Evolutionary conservation across 805 yeast species (phyloP).

Genomic region (Nakazawaea laoshanensis): DNA sequence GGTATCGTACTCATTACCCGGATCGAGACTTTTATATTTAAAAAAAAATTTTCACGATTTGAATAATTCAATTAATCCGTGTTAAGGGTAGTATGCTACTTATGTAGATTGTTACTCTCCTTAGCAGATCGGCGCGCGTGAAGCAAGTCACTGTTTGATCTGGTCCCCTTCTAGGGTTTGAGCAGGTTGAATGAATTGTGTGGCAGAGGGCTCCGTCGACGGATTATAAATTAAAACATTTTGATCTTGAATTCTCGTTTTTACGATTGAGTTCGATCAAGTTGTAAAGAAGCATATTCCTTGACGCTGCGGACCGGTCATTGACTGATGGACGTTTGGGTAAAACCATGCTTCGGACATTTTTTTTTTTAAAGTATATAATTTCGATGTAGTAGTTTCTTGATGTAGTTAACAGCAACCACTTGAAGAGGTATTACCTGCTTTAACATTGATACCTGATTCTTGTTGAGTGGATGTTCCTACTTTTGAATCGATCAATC

Average conservation of each 20-base stretch:
- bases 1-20: conserved; percentile 19
- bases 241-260: conserved; percentile 50
- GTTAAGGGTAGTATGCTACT: conserved; percentile 35
- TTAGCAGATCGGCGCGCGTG: conserved; percentile 68
- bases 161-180: conserved; percentile 22
- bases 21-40: conserved; percentile 9
- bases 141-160: conserved; percentile 40
- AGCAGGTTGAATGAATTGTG: conserved; percentile 35
- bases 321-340: conserved; percentile 95
- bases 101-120: conserved; percentile 11
- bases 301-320: conserved; percentile 95
- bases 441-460: conserved; percentile 31
- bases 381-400: not conserved
- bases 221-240: conserved; percentile 65
- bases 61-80: conserved; percentile 37
- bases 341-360: conserved; percentile 99
- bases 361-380: too few relatives aligned
- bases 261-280: conserved; percentile 58
- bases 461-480: conserved; percentile 25
- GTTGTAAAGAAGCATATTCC: conserved; percentile 95
- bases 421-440: conserved; percentile 18
- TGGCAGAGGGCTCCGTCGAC: conserved; percentile 97
- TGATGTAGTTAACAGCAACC: conserved; percentile 28
- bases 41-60: too few relatives aligned
- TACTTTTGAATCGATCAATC: conserved; percentile 75